These are phyloP conservation scores for Elsinoe batatas DNA, from an alignment of 2,329 filamentous ascomycete species.

Conservation along the genomic window DNA sequence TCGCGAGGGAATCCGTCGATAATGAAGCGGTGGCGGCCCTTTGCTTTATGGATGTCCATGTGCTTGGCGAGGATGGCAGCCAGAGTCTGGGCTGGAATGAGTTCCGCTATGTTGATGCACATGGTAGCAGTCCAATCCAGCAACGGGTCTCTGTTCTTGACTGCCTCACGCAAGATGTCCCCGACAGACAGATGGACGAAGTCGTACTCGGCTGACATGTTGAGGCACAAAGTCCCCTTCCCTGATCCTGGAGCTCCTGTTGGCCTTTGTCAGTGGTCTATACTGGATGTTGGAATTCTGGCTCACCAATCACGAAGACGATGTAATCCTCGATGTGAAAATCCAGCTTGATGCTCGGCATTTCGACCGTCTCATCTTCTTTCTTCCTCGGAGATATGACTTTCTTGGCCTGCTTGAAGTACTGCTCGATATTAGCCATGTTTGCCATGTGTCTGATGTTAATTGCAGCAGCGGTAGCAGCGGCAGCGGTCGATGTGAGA, in stretches of 20 bases:
- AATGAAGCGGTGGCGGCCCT: conserved; percentile 8
- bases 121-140: background rate
- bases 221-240: conserved; percentile 27
- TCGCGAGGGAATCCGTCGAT: conserved; percentile 20
- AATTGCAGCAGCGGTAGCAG: background rate
- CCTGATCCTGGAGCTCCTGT: conserved; percentile 26
- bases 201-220: conserved; percentile 17
- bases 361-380: background rate
- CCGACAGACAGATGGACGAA: conserved; percentile 24
- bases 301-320: conserved; percentile 7
- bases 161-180: conserved; percentile 19
- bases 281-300: background rate
- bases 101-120: conserved; percentile 8
- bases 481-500: background rate
- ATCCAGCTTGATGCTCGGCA: conserved; percentile 5
- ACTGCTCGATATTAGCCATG: background rate
- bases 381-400: background rate
- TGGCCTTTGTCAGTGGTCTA: background rate
- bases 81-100: conserved; percentile 14
- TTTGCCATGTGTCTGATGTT: background rate
- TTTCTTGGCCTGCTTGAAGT: background rate
- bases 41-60: conserved; percentile 2
- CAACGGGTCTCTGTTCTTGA: background rate
- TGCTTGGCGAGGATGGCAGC: conserved; percentile 13
- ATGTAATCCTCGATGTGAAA: background rate